Evolutionary conservation across 495 filamentous ascomycete genomes (phyloP).

Genomic region (Recurvomyces mirabilis): DNA sequence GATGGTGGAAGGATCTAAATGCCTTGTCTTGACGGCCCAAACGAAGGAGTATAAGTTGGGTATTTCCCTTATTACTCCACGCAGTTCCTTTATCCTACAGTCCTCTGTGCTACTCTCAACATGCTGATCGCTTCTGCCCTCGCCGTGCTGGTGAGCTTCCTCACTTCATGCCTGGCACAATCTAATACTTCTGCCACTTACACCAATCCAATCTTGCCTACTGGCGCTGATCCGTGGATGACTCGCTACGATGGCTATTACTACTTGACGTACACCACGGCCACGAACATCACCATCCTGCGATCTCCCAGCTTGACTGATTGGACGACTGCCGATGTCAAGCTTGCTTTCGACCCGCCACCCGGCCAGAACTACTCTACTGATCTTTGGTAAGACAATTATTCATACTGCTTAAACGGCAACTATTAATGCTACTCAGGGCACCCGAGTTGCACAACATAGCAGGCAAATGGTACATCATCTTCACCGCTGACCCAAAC

Average conservation of each 20-base stretch:
- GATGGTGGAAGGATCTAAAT: too few relatives aligned
- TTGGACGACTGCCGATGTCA: conserved; percentile 36
- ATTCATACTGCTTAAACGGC: conserved; percentile 25
- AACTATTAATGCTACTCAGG: neutral
- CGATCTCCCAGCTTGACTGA: conserved; percentile 27
- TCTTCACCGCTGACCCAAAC: conserved; percentile 40
- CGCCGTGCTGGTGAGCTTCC: conserved; percentile 1
- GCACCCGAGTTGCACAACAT: conserved; percentile 40
- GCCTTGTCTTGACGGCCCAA: too few relatives aligned
- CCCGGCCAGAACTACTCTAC: conserved; percentile 33
- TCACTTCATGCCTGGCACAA: neutral
- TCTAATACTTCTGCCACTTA: conserved; percentile 16
- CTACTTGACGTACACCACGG: conserved; percentile 27
- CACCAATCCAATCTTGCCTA: conserved; percentile 25
- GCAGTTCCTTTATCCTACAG: too few relatives aligned
- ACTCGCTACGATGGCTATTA: conserved; percentile 23
- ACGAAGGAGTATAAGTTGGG: too few relatives aligned
- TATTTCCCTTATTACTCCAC: too few relatives aligned
- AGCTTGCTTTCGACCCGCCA: conserved; percentile 31
- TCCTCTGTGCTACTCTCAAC: neutral
- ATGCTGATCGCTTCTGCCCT: neutral
- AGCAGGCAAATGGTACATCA: conserved; percentile 38
- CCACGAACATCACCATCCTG: conserved; percentile 24
- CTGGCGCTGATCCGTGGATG: conserved; percentile 26
- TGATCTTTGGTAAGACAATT: conserved; percentile 41